phyloP scores from a whole-genome alignment of 805 yeast genomes.

The Candida odintsovae region DNA sequence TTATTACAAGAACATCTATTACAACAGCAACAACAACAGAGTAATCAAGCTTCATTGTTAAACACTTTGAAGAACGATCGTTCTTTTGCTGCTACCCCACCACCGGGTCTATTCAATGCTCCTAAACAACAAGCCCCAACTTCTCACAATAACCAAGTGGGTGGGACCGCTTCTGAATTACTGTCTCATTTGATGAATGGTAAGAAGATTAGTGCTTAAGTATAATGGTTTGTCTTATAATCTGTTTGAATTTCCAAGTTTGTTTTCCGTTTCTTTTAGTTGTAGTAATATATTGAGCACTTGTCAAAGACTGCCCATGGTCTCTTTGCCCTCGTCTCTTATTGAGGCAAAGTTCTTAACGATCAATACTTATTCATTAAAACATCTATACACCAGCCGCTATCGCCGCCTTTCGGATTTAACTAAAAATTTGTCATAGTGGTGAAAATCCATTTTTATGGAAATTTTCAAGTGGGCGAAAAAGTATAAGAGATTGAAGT shows the following conservation, averaged over 20 bases:
- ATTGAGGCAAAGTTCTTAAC: no score
- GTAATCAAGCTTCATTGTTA: constrained; percentile 4
- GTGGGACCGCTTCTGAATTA: constrained; percentile 68
- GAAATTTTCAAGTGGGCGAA: not conserved
- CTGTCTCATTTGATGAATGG: constrained; percentile 83
- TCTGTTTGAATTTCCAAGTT: not conserved
- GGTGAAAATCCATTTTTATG: no score
- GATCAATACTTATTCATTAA: no score
- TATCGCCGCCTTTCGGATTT: not conserved
- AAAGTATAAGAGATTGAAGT: no score
- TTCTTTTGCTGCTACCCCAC: constrained; percentile 46
- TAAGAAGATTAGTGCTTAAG: constrained; percentile 38
- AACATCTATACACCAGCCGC: no score
- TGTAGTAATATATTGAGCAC: not conserved
- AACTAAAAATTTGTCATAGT: not conserved
- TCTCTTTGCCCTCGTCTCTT: no score
- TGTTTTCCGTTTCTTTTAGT: not conserved
- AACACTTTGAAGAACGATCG: constrained; percentile 25
- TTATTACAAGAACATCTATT: constrained; percentile 23
- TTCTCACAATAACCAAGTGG: constrained; percentile 9
- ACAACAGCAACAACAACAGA: constrained; percentile 27
- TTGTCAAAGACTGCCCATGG: no score
- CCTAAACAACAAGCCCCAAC: constrained; percentile 10
- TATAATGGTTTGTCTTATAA: not conserved
- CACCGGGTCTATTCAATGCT: constrained; percentile 57